Evolutionary conservation across 306 rosid genomes (phyloP).

Genomic region (Neltuma alba): DNA sequence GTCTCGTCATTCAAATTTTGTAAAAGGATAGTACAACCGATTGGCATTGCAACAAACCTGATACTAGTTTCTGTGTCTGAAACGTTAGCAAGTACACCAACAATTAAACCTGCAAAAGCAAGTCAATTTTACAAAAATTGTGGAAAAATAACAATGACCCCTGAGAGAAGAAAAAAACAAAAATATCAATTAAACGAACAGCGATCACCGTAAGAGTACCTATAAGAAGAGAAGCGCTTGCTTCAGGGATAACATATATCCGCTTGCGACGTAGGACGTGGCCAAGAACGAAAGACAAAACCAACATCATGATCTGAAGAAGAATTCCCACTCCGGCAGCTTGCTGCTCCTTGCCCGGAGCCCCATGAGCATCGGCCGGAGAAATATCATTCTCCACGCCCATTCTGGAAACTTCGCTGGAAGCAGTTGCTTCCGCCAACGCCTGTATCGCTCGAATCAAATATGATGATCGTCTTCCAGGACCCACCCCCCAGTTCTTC

Average conservation of each 20-base stretch:
- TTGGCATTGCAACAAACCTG: constrained; percentile 51
- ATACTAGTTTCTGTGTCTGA: constrained; percentile 86
- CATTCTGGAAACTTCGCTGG: constrained; percentile 37
- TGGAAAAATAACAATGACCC: not conserved
- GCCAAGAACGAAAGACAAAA: constrained; percentile 92
- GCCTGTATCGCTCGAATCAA: not conserved
- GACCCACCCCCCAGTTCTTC: constrained; percentile 22
- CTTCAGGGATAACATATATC: constrained; percentile 90
- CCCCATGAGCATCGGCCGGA: constrained; percentile 59
- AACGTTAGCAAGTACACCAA: constrained; percentile 89
- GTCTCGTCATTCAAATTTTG: not conserved
- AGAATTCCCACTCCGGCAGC: constrained; percentile 99
- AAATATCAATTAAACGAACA: not conserved
- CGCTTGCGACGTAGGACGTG: constrained; percentile 97
- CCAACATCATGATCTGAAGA: constrained; percentile 99
- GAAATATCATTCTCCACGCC: constrained; percentile 70
- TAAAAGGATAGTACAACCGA: not conserved
- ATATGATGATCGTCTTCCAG: not conserved
- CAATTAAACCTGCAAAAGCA: constrained; percentile 68
- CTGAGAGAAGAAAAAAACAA: not conserved
- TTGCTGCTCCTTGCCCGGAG: constrained; percentile 94
- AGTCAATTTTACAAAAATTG: not conserved
- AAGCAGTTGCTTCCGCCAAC: constrained; percentile 27
- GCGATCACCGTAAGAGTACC: constrained; percentile 43
- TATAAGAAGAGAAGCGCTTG: constrained; percentile 97